Evolutionary conservation across 768 basidiomycete genomes (phyloP).

Genomic region (Peribolospora baueri): DNA sequence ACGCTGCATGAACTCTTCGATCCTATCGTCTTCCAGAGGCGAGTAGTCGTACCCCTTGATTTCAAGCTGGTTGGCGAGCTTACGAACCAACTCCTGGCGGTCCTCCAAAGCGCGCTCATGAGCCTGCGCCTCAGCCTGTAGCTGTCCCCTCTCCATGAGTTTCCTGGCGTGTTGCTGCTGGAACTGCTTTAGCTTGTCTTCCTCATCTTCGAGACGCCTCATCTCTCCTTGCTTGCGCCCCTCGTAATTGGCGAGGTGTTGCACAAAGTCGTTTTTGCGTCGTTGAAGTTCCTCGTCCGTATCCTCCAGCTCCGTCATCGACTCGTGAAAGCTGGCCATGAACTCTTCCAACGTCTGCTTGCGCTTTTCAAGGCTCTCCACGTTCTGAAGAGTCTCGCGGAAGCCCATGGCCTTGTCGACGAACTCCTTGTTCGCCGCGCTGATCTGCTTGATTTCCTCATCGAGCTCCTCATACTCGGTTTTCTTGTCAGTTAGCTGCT

Average conservation of each 20-base stretch:
- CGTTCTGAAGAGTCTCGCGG: constrained; percentile 32
- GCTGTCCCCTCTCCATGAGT: constrained; percentile 27
- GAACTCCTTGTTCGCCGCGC: constrained; percentile 29
- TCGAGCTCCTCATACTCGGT: constrained; percentile 48
- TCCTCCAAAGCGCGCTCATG: constrained; percentile 42
- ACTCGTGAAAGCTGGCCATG: constrained; percentile 16
- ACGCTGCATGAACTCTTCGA: constrained; percentile 41
- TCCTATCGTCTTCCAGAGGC: constrained; percentile 44
- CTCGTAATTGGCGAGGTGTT: constrained; percentile 6
- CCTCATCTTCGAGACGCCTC: constrained; percentile 31
- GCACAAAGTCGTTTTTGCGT: not conserved
- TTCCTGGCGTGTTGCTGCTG: constrained; percentile 3
- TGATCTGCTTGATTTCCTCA: constrained; percentile 37
- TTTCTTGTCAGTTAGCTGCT: constrained; percentile 42
- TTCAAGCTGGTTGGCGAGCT: constrained; percentile 38
- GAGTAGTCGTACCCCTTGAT: constrained; percentile 51
- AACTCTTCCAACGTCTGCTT: constrained; percentile 41
- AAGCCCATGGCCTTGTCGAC: constrained; percentile 32
- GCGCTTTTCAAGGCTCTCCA: constrained; percentile 36
- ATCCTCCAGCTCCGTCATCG: constrained; percentile 32
- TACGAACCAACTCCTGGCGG: constrained; percentile 48
- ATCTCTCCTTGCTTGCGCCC: not conserved
- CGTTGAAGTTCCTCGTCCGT: not conserved
- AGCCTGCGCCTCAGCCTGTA: constrained; percentile 42
- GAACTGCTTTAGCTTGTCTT: constrained; percentile 30